These are phyloP conservation scores for Paspalum vaginatum DNA, from an alignment of 176 grass and related monocot genomes.

Conservation along the genomic window DNA sequence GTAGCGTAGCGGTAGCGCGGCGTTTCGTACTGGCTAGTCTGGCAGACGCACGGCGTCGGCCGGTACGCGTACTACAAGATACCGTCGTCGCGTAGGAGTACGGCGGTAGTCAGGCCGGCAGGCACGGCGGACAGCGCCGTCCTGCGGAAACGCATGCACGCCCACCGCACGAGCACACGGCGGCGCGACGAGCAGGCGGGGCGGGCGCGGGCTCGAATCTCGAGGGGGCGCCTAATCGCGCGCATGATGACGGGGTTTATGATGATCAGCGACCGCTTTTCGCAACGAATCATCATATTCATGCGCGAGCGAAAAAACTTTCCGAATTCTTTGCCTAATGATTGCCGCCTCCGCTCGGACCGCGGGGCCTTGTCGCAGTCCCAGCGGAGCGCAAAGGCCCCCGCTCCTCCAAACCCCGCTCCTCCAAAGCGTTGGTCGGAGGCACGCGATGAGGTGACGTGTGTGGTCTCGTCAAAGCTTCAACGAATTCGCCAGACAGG, in stretches of 20 bases:
- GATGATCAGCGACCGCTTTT: conserved; percentile 49
- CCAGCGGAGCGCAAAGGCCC: not conserved
- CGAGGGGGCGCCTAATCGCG: conserved; percentile 32
- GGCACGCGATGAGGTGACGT: conserved; percentile 19
- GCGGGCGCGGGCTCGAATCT: conserved; percentile 24
- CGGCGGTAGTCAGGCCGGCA: not conserved
- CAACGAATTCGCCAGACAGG: conserved; percentile 2
- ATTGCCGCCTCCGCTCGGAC: conserved; percentile 40
- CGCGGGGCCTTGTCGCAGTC: conserved; percentile 26
- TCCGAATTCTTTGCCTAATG: conserved; percentile 44
- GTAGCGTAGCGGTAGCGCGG: not conserved
- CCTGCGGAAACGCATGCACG: not conserved
- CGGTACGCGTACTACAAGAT: not conserved
- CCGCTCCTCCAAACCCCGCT: conserved; percentile 24
- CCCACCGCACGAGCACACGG: not conserved
- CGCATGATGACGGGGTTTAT: conserved; percentile 39
- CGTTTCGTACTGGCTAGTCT: no score
- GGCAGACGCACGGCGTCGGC: no score
- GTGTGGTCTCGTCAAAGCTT: not conserved
- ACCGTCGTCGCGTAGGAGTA: not conserved
- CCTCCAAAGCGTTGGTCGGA: not conserved
- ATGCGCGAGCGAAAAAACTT: conserved; percentile 27
- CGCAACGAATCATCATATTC: conserved; percentile 18
- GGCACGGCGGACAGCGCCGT: not conserved
- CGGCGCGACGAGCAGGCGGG: not conserved